Evolutionary conservation across 2,329 filamentous ascomycete species (phyloP), one percentile per base, ranked within the genome.

Genomic region (Hypocreales sp.): DNA sequence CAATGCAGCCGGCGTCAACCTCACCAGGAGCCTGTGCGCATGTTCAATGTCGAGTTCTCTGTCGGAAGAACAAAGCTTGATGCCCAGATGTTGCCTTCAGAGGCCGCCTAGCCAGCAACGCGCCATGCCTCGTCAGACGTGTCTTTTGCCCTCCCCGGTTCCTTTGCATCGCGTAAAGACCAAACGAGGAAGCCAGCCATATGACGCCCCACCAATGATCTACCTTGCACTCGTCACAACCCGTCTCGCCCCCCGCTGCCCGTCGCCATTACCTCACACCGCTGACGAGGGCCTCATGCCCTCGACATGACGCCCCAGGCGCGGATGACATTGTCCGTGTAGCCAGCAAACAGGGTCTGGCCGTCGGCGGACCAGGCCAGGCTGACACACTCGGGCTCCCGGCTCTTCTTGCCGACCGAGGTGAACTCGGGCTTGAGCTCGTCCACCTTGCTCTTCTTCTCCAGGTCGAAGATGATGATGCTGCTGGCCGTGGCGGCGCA

Each of bases 381-480:
- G 58, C 74, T 83, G 53, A 98, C 78, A 63, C 87, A 95, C 78
- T 95, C 87, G 50, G 90, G 90, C 66, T 94, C 87, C 58, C 86
- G 77, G 76, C 79, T 84, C 83, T 95, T 95, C 83, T 93, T 93
- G 69, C 86, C 82, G 58, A 84, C 79, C 58, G 84, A 92, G 55
- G 84, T 71, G 71, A 90, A 94, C 62, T 98, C 90, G 46, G 87
- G 87, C 79, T 92, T 94, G 62, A 98, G 78, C 77, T 95, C 90
- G 53, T 95, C 87, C 56, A 95, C 87, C 80, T 94, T 95, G 79
- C 79, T 92, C 86, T 98, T 98, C 86, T 98, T 98, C 83, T 98
- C 90, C 47, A 98, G 77, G 57, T 98, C 90, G 69, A 98, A 98
- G 74, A 98, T 95, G 75, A 94, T 94, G 75, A 98, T 95, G 74